phyloP scores from a whole-genome alignment of 352 stramenopile genomes.

The Globisporangium carolinianum region DNA sequence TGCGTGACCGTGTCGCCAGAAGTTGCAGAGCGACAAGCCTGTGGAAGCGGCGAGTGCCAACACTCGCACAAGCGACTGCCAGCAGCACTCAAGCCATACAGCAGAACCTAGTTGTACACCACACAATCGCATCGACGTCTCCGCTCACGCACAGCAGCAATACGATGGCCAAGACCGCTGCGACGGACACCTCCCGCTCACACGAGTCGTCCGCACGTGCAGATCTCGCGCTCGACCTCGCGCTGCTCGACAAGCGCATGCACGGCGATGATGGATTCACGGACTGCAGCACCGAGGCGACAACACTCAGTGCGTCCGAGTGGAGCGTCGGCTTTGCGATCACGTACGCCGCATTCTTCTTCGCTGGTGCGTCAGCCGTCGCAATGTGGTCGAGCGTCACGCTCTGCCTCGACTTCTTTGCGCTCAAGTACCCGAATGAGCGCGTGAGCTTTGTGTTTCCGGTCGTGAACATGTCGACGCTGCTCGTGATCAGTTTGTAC shows the following conservation, averaged over 20 bases:
- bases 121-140: too few relatives aligned
- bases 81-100: not conserved
- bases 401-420: constrained; percentile 70
- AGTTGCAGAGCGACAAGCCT: too few relatives aligned
- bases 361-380: constrained; percentile 53
- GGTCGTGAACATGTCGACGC: constrained; percentile 80
- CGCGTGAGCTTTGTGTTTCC: constrained; percentile 75
- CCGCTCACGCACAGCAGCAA: not conserved
- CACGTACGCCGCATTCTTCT: constrained; percentile 77
- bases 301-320: not conserved
- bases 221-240: constrained; percentile 1
- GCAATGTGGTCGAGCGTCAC: constrained; percentile 77
- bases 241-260: constrained; percentile 4
- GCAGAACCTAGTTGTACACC: not conserved
- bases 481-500: constrained; percentile 71
- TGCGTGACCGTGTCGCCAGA: too few relatives aligned
- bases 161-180: not conserved
- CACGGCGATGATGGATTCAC: not conserved
- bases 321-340: constrained; percentile 38
- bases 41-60: too few relatives aligned
- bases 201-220: not conserved
- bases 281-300: not conserved
- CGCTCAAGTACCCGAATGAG: constrained; percentile 50
- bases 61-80: too few relatives aligned
- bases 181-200: not conserved